A percentile compares a stretch with the other conserved stretches of the same genome.
Evolutionary conservation across 2,329 filamentous ascomycete species (phyloP).

Genomic region (Monosporascus sp.): DNA sequence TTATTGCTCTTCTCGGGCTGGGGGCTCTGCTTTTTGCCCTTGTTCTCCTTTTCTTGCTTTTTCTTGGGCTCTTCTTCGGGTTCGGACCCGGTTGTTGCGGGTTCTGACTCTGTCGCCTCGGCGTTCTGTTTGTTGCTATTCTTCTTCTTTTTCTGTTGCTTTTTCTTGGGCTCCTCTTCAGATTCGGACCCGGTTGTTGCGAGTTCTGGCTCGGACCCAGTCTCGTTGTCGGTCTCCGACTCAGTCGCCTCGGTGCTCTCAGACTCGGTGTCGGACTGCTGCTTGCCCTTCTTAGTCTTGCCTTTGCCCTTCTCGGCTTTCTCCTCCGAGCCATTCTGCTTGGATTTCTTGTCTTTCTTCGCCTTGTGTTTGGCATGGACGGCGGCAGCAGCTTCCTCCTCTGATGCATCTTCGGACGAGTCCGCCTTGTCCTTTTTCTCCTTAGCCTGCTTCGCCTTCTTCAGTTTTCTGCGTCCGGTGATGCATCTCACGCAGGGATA

Average conservation of each 20-base stretch:
- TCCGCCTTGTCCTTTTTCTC: conserved; percentile 2
- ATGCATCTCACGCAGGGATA: conserved; percentile 31
- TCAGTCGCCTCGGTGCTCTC: conserved; percentile 1
- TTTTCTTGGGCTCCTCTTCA: conserved; percentile 1
- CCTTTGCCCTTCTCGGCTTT: conserved; percentile 1
- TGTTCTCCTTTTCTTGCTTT: conserved; percentile 1
- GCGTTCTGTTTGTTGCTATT: conserved; percentile 2
- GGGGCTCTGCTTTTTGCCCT: neutral
- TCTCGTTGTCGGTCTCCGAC: conserved; percentile 4
- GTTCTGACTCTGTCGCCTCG: conserved; percentile 5
- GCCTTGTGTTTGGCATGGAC: conserved; percentile 13
- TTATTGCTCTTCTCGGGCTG: conserved; percentile 1
- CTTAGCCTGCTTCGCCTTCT: conserved; percentile 21
- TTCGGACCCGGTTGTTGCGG: conserved; percentile 2
- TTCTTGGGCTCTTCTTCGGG: conserved; percentile 5
- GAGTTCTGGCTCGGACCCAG: conserved; percentile 10
- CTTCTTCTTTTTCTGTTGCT: conserved; percentile 5
- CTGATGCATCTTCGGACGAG: conserved; percentile 6
- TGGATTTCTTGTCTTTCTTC: conserved; percentile 5
- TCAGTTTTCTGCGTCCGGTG: conserved; percentile 20
- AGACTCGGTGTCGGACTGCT: conserved; percentile 7
- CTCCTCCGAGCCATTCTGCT: conserved; percentile 6
- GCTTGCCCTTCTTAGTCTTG: conserved; percentile 8
- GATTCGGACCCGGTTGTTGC: conserved; percentile 1
- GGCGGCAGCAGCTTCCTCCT: conserved; percentile 2